Evolutionary conservation across 805 yeast species (phyloP).

Genomic region (Metschnikowia colocasiae): DNA sequence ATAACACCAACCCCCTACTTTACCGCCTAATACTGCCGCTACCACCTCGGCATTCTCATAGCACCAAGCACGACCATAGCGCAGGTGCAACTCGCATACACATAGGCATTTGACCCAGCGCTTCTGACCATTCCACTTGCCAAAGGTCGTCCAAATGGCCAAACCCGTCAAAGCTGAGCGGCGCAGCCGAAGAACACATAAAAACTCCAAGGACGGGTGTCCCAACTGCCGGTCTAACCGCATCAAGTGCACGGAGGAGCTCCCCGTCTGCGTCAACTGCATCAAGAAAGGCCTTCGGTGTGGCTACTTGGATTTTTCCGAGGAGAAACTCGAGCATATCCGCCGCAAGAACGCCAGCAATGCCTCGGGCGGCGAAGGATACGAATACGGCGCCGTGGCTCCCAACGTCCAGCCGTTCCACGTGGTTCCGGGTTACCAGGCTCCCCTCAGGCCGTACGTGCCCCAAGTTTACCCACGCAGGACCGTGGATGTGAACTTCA

Average conservation of each 20-base stretch:
- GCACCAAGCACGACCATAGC: no score
- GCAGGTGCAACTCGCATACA: no score
- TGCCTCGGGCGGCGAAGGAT: background rate
- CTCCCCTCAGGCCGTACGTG: background rate
- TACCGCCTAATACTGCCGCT: no score
- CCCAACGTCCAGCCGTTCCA: background rate
- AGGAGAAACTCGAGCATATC: conserved; percentile 34
- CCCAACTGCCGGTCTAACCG: conserved; percentile 43
- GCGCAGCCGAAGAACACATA: conserved; percentile 25
- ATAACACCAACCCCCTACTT: no score
- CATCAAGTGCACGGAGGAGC: conserved; percentile 42
- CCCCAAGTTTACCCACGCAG: background rate
- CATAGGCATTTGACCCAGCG: background rate
- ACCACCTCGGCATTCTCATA: no score
- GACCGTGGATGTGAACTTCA: background rate
- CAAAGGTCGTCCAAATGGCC: background rate
- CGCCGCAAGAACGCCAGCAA: conserved; percentile 11
- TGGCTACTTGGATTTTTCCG: conserved; percentile 40
- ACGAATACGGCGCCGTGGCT: background rate
- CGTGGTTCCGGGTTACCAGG: background rate
- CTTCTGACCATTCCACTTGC: background rate
- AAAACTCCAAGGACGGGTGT: conserved; percentile 33
- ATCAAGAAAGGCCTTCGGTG: conserved; percentile 35
- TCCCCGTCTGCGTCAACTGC: conserved; percentile 40
- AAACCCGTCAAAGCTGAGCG: conserved; percentile 11